A percentile compares a stretch with the other conserved stretches of the same genome.
Conservation (phyloP, 1,284 basidiomycete genomes). For the Fomitopsis schrenkii region DNA sequence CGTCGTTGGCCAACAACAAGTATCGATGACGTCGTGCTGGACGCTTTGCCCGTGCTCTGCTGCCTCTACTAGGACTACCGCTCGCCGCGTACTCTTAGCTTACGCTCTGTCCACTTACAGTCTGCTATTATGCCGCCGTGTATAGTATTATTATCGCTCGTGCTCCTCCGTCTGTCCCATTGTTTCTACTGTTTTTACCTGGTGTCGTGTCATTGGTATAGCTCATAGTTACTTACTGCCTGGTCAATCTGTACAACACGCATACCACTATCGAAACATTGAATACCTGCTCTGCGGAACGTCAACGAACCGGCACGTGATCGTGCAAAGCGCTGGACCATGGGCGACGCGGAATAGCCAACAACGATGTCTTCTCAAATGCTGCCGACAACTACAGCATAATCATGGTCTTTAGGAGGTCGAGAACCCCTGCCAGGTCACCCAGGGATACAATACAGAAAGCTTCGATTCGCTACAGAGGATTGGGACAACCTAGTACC, state of each 20-base stretch:
- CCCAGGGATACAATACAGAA: too few relatives aligned
- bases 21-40: conserved; percentile 21
- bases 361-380: too few relatives aligned
- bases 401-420: too few relatives aligned
- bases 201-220: not conserved
- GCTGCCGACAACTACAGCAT: too few relatives aligned
- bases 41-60: not conserved
- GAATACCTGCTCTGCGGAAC: not conserved
- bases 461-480: too few relatives aligned
- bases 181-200: not conserved
- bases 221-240: not conserved
- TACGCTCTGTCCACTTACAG: not conserved
- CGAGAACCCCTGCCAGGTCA: too few relatives aligned
- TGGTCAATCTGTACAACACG: conserved; percentile 1
- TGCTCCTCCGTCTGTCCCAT: not conserved
- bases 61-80: not conserved
- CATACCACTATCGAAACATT: not conserved
- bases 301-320: too few relatives aligned
- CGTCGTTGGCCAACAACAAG: conserved; percentile 28
- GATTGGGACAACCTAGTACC: too few relatives aligned
- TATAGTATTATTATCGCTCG: not conserved
- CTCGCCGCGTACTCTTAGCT: not conserved
- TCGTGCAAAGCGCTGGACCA: too few relatives aligned
- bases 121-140: not conserved
- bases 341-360: too few relatives aligned